Base-by-base conservation (phyloP, 108 stramenopile genomes). In the Licmophora abbreviata region DNA sequence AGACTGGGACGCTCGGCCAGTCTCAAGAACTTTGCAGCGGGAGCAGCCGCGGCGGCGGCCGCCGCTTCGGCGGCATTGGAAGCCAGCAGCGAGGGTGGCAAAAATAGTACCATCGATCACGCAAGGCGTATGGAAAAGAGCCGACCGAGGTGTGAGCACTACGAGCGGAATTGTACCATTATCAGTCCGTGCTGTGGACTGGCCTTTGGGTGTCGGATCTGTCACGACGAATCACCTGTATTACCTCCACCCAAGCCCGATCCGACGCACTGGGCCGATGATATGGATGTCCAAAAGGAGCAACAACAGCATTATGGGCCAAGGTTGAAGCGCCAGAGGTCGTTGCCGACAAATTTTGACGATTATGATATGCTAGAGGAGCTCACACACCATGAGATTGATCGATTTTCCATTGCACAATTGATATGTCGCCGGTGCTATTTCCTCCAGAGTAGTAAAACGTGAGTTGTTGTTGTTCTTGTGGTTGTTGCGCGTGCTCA, bases 181-280 rank as follows among this genome's bases (percentile, higher is more conserved):
- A 64, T 91, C 31, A 61, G 73, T 37, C 89, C 85, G 20, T 91
- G 89, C 42, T 91, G 89, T 68, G 89, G 89, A 25, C 51, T 79
- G 29, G 81, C 81, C 26, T 86, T 91, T 73, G 89, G 89, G 21
- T 91, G 89, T 62, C 83, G 89, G 1, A 87, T 91, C 34, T 91
- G 89, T 59, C 89, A 91, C 64, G 85, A 91, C 53, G 89, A 91
- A 48, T 68, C 68, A 41, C 73, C 80, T 3, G 65, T 65, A 30
- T 63, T 91, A n/a, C 83, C 83, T 33, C 85, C 85, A n/a, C 69
- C 69, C 15, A 56, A 76, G 44, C 29, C n/a, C n/a, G n/a, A n/a
- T n/a, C n/a, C n/a, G n/a, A n/a, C n/a, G n/a, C n/a, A n/a, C n/a
- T n/a, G n/a, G n/a, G n/a, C n/a, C n/a, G n/a, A n/a, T n/a, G n/a